Evolutionary conservation across 2,329 filamentous ascomycete genomes (phyloP).

Genomic region (Paracorniculantispora psalliotae): DNA sequence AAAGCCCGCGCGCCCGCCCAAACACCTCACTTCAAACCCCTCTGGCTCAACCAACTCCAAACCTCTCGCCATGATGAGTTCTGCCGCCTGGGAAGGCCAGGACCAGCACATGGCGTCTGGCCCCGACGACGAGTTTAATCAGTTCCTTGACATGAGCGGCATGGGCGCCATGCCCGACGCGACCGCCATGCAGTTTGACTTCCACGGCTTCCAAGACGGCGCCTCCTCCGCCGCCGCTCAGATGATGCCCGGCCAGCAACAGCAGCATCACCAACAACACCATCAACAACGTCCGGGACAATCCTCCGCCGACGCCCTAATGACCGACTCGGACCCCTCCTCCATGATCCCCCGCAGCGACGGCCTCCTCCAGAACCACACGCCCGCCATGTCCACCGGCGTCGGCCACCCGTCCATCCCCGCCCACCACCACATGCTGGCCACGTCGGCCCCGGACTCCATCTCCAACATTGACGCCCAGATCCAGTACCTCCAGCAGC

Average conservation of each 20-base stretch:
- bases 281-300: neutral
- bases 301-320: conserved; percentile 31
- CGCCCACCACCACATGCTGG: conserved; percentile 41
- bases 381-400: conserved; percentile 44
- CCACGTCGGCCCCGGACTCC: conserved; percentile 39
- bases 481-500: conserved; percentile 61
- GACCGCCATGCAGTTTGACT: conserved; percentile 52
- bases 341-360: conserved; percentile 26
- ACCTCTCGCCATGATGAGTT: conserved; percentile 43
- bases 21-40: neutral
- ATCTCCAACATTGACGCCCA: conserved; percentile 60
- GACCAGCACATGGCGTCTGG: conserved; percentile 49
- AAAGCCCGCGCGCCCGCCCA: neutral
- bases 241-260: conserved; percentile 5
- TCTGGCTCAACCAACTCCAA: neutral
- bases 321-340: conserved; percentile 29
- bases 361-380: conserved; percentile 39
- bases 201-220: conserved; percentile 47
- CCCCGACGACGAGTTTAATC: conserved; percentile 58
- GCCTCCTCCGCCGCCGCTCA: conserved; percentile 26
- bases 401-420: conserved; percentile 42
- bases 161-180: conserved; percentile 48
- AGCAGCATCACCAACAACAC: conserved; percentile 1
- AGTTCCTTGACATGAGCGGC: conserved; percentile 57
- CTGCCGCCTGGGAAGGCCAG: conserved; percentile 50